phyloP scores from a whole-genome alignment of 768 basidiomycete species.

The Agaricus sinodeliciosus region DNA sequence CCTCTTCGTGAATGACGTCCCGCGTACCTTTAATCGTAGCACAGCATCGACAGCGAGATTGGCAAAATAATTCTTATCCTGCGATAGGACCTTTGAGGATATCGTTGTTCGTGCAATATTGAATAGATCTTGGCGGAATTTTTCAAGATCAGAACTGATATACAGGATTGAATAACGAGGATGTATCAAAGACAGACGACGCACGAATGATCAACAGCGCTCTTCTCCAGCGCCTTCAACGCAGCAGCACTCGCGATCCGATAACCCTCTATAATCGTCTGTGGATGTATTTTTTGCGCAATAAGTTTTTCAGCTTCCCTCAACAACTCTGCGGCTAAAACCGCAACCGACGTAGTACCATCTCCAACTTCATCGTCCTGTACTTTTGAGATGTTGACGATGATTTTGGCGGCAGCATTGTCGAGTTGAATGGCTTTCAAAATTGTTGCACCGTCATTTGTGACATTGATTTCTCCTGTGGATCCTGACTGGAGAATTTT shows the following conservation, averaged over 20 bases:
- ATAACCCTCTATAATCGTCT: constrained; percentile 96
- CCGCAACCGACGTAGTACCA: constrained; percentile 88
- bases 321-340: constrained; percentile 85
- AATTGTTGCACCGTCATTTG: constrained; percentile 98
- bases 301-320: constrained; percentile 96
- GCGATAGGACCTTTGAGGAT: constrained; percentile 91
- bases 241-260: constrained; percentile 86
- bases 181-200: constrained; percentile 21
- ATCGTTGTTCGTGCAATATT: constrained; percentile 96
- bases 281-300: constrained; percentile 89
- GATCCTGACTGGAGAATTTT: constrained; percentile 94
- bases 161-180: neutral
- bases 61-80: constrained; percentile 97
- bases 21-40: constrained; percentile 70
- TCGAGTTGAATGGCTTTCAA: constrained; percentile 96
- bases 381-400: constrained; percentile 99
- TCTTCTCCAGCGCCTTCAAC: constrained; percentile 73
- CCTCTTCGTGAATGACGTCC: neutral
- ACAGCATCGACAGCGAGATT: constrained; percentile 98
- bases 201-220: constrained; percentile 81
- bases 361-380: constrained; percentile 99
- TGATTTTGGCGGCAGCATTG: constrained; percentile 97
- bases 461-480: constrained; percentile 90
- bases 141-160: constrained; percentile 59
- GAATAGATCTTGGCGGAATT: constrained; percentile 86